phyloP scores from a whole-genome alignment of 176 grass and related monocot genomes.

The Phoenix roebelenii region DNA sequence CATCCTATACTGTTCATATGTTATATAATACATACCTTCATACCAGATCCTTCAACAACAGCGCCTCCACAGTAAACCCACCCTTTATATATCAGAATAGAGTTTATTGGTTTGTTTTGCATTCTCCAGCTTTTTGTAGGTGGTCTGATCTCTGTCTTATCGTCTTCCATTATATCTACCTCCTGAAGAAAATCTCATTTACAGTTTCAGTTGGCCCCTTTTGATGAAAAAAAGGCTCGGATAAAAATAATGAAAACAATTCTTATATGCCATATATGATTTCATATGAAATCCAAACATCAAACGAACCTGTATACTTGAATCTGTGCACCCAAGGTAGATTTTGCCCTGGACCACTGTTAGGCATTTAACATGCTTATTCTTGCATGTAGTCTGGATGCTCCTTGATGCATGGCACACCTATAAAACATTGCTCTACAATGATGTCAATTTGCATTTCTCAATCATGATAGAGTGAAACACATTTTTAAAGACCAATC shows the following conservation, averaged over 20 bases:
- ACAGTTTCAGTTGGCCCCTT: too few species aligned
- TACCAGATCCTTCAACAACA: conserved; percentile 63
- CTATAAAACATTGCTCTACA: conserved; percentile 28
- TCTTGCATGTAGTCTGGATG: conserved; percentile 66
- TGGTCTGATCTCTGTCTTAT: conserved; percentile 54
- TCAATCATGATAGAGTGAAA: too few species aligned
- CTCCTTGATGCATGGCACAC: conserved; percentile 67
- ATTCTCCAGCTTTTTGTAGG: conserved; percentile 58
- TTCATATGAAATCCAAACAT: neutral
- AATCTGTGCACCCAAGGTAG: conserved; percentile 81
- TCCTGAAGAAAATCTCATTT: conserved; percentile 44
- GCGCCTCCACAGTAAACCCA: conserved; percentile 83
- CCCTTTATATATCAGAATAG: conserved; percentile 75
- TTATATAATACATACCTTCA: conserved; percentile 49
- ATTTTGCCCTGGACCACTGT: conserved; percentile 62
- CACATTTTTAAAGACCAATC: too few species aligned
- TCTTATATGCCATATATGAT: neutral
- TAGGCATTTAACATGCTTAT: conserved; percentile 70
- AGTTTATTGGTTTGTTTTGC: conserved; percentile 60
- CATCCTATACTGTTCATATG: neutral
- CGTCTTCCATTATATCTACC: conserved; percentile 48
- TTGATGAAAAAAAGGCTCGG: too few species aligned
- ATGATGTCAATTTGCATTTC: neutral
- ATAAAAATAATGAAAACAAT: too few species aligned
- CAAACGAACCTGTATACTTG: conserved; percentile 78